Evolutionary conservation across 768 basidiomycete genomes (phyloP), one percentile per base, ranked within the genome.

Genomic region (Boletus rubescentipes): DNA sequence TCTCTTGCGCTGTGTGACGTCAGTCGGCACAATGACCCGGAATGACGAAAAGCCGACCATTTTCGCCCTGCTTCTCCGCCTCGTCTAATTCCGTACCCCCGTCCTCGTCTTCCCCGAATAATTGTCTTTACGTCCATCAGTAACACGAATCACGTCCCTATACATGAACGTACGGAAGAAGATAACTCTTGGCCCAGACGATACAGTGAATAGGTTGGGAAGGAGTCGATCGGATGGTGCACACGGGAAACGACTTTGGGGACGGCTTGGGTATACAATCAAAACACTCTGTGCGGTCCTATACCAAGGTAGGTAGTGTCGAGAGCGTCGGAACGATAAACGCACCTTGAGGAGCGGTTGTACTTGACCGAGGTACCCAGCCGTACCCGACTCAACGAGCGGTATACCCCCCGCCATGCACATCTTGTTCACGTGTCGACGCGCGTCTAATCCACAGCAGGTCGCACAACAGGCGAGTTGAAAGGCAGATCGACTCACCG

Each of bases 171-270:
- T 61, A 92, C 95, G 89, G 86, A 63, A 98, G 82, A 12, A 99
- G 84, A 75, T 98, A 98, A 53, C 85, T 94, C 70, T 98, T 99
- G 30, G 93, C 93, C 97, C 97, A 99, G 3, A 98, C 95, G 45
- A 99, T 98, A 65, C 96, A 99, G 64, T 99, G 97, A 46, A 98
- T 97, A 0, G 97, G 93, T 59, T 96, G 95, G 53, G 89, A 92
- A 0, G 97, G 97, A 0, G 97, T 98, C 3, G 93, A 93, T 36
- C 96, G 86, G 60, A 99, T 98, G 0, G 97, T 98, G 69, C 97
- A 99, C 10, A 98, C 95, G 0, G 97, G 95, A 67, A 93, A 98
- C 0, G 92, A 89, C 68, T 94, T 98, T 0, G 94, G 93, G 0
- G 90, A 89, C 1, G 89, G 87, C 68, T 98, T 98, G 5, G 88